These are phyloP conservation scores for Planoprotostelium fungivorum DNA, from an alignment of 78 protist genomes.

Conservation along the genomic window DNA sequence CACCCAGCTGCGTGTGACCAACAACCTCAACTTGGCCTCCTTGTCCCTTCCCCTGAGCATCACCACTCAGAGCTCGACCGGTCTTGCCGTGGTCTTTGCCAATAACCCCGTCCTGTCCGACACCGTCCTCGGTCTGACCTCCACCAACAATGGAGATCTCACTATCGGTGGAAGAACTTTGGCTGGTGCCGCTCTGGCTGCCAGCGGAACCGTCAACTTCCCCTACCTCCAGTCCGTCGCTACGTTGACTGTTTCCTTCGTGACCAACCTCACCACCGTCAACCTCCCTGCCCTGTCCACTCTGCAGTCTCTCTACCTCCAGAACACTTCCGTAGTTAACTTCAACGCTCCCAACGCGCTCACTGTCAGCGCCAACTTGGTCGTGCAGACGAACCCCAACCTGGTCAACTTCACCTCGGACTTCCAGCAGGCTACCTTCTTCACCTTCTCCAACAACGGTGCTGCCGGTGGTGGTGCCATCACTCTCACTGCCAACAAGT, in stretches of 20 bases:
- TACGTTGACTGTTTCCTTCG: neutral
- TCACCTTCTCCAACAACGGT: neutral
- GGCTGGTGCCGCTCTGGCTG: neutral
- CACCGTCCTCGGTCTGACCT: neutral
- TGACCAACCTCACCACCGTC: neutral
- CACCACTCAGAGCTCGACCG: neutral
- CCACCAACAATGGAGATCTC: neutral
- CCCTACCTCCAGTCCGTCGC: neutral
- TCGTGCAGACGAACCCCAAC: neutral
- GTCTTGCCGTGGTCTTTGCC: neutral
- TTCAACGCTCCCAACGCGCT: no score
- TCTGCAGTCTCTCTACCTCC: neutral
- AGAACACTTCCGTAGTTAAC: no score
- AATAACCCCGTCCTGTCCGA: neutral
- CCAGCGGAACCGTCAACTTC: neutral
- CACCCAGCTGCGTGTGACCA: neutral
- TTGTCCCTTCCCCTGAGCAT: neutral
- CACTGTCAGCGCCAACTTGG: no score
- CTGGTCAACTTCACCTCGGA: neutral
- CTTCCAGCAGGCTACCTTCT: neutral
- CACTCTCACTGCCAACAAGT: neutral
- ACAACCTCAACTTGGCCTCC: neutral
- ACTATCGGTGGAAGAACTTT: neutral
- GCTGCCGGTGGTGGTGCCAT: neutral
- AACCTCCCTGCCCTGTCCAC: neutral